Conservation (phyloP, 495 filamentous ascomycete species). For the Trichoderma asperelloides region DNA sequence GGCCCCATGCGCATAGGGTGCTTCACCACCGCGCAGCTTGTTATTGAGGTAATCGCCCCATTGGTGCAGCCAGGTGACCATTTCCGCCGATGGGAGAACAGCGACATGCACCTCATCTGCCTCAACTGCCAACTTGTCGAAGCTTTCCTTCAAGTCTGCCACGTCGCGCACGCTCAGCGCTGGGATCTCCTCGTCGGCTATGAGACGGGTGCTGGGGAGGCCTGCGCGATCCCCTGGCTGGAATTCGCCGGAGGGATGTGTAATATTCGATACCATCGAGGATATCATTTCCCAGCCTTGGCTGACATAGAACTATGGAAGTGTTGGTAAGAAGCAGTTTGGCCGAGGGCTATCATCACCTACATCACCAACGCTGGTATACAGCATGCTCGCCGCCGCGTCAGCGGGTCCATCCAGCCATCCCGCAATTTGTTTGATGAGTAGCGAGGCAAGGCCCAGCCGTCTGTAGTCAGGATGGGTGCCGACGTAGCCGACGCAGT, state of each 20-base stretch:
- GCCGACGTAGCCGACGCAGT: conserved; percentile 18
- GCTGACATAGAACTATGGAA: background rate
- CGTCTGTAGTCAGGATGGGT: conserved; percentile 16
- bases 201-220: background rate
- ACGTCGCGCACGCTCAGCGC: background rate
- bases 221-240: background rate
- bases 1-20: conserved; percentile 12
- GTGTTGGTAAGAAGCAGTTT: background rate
- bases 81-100: background rate
- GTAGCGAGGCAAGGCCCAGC: conserved; percentile 16
- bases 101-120: background rate
- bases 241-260: background rate
- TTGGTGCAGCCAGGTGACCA: background rate
- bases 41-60: conserved; percentile 7
- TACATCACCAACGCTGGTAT: conserved; percentile 20
- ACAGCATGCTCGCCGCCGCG: conserved; percentile 19
- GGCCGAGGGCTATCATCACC: background rate
- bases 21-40: background rate
- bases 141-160: background rate
- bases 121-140: background rate
- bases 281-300: background rate
- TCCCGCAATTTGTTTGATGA: conserved; percentile 16
- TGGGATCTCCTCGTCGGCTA: background rate
- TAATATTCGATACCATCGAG: background rate
- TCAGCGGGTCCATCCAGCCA: conserved; percentile 18